Evolutionary conservation across 805 yeast genomes (phyloP).

Genomic region (Dipodascus geniculatus): DNA sequence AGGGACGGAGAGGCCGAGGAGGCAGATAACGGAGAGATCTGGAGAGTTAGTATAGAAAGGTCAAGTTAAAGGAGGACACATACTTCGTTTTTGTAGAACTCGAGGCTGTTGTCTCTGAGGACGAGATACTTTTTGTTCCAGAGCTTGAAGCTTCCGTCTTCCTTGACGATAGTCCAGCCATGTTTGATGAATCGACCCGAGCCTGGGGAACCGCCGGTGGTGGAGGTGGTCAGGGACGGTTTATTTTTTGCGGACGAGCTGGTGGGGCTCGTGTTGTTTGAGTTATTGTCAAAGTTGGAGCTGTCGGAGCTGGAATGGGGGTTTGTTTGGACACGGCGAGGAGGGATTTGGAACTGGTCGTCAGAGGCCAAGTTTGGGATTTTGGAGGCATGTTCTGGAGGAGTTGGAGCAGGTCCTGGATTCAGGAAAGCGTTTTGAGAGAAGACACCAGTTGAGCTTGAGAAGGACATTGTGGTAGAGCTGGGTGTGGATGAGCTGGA

Average conservation of each 20-base stretch:
- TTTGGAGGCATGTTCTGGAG: slow-evolving; percentile 24
- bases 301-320: slow-evolving; percentile 1
- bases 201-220: slow-evolving; percentile 6
- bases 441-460: slow-evolving; percentile 34
- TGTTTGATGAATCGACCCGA: slow-evolving; percentile 23
- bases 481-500: neutral
- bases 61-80: neutral
- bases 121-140: slow-evolving; percentile 88
- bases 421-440: slow-evolving; percentile 39
- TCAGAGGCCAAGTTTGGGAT: neutral
- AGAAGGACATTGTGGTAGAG: slow-evolving; percentile 28
- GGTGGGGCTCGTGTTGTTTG: neutral
- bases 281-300: neutral
- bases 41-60: neutral
- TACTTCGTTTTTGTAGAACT: slow-evolving; percentile 58
- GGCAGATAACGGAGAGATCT: slow-evolving; percentile 6
- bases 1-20: slow-evolving; percentile 16
- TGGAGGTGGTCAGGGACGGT: slow-evolving; percentile 10
- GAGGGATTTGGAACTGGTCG: neutral
- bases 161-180: slow-evolving; percentile 90
- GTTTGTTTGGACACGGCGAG: neutral
- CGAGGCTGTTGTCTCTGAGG: slow-evolving; percentile 60
- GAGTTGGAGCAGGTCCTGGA: slow-evolving; percentile 46
- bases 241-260: slow-evolving; percentile 3
- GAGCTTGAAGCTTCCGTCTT: slow-evolving; percentile 67